Evolutionary conservation across 768 basidiomycete genomes (phyloP), one percentile per base, ranked within the genome.

Genomic region (Porpolomopsis calyptriformis): DNA sequence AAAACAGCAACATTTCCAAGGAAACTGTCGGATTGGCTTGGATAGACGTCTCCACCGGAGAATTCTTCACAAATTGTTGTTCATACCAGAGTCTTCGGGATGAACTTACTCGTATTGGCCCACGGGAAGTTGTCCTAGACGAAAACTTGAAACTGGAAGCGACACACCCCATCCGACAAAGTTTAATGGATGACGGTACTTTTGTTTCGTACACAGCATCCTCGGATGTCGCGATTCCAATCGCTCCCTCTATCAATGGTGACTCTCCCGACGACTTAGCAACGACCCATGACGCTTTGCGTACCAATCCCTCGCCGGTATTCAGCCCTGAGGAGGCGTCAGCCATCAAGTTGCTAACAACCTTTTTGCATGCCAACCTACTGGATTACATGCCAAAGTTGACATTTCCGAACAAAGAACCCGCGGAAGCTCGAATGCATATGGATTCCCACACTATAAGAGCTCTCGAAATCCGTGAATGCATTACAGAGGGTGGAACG

Each of bases 11-110:
- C 3, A 18, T 43, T 10, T n/a, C 11, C 9, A 23, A 2, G 9
- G 27, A 45, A 22, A 43, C 59, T 6, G 48, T 78, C n/a, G 89
- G 88, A 1, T 66, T 98, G 33, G 91, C 92, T 4, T 97, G 92
- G 83, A 90, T 88, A 20, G 93, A 98, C 58, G 77, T 96, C 14
- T 92, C 93, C 11, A 96, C 92, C 0, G 89, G 90, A 49, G 92
- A 94, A 57, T 89, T 94, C 61, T 91, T 85, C 61, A 82, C 85
- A 9, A 86, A 86, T 52, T 59, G 62, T 4, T 71, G 76, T 9
- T 61, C 68, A 2, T 40, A 71, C 12, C 76, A 77, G 19, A 66
- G 59, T 33, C 63, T 98, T 24, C 76, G 78, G 45, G 90, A 96
- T 55, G 85, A 94, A 50, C 67, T 98, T 20, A 79, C 79, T 6